A percentile compares a stretch with the other conserved stretches of the same genome.
phyloP scores from a whole-genome alignment of 2,329 filamentous ascomycete genomes.

The Talaromyces sp. region DNA sequence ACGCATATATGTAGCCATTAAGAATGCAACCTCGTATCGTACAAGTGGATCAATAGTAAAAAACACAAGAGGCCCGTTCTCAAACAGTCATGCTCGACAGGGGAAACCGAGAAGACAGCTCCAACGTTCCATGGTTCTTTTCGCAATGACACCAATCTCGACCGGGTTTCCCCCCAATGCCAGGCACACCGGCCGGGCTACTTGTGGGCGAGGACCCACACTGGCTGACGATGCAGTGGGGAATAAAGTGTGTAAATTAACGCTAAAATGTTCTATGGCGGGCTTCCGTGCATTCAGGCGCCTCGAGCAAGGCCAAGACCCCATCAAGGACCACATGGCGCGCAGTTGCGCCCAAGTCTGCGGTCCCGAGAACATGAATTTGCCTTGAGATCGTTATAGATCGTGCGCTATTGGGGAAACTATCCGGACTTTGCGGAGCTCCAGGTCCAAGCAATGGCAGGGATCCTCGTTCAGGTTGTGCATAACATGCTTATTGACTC shows the following conservation, averaged over 20 bases:
- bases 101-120: conserved; percentile 16
- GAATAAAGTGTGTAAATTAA: conserved; percentile 2
- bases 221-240: conserved; percentile 12
- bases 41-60: conserved; percentile 9
- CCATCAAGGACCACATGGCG: conserved; percentile 15
- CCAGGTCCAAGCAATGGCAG: background rate
- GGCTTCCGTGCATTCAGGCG: conserved; percentile 9
- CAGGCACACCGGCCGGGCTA: conserved; percentile 2
- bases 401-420: conserved; percentile 21
- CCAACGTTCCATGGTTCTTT: conserved; percentile 11
- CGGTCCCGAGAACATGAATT: background rate
- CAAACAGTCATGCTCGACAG: conserved; percentile 8
- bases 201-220: conserved; percentile 9
- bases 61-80: conserved; percentile 5
- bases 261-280: conserved; percentile 15
- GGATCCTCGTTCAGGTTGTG: conserved; percentile 4
- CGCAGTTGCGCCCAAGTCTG: background rate
- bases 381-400: conserved; percentile 9
- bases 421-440: conserved; percentile 15
- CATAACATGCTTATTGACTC: conserved; percentile 13
- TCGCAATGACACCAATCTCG: conserved; percentile 16
- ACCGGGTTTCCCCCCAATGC: background rate
- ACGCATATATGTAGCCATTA: background rate
- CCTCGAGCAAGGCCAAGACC: background rate
- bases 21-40: conserved; percentile 4